Evolutionary conservation across 2,329 filamentous ascomycete species (phyloP), one percentile per base, ranked within the genome.

Genomic region (Sporothrix euskadiensis): DNA sequence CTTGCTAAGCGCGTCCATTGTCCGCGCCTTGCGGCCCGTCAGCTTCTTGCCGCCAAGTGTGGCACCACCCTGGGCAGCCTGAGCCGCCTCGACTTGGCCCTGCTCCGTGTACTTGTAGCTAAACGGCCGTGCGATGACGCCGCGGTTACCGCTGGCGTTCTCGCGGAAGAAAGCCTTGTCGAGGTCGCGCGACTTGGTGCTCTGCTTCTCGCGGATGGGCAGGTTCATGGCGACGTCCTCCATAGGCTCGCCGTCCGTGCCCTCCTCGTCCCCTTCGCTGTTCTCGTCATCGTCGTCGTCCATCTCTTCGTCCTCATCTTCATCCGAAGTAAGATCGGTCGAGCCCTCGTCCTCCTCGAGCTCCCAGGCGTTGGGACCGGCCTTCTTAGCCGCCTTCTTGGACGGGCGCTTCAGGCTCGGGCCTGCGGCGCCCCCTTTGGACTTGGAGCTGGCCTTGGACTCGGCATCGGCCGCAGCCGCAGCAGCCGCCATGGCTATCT

Each of bases 41-140:
- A 98, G 83, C 75, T 91, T 85, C 83, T 93, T 97, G 49, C 49
- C 32, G 66, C 72, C 65, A 9, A 65, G 73, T 22, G 80, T 79
- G 19, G 14, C 47, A 12, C 39, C 52, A 30, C 39, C 54, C 52
- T 57, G 68, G 3, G 71, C 74, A 16, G 80, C 79, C 19, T 79
- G 78, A 2, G 65, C 47, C 9, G 66, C 66, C 12, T 52, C 74
- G 19, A 80, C 80, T 22, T 79, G 79, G 4, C 94, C 94, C 79
- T 97, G 94, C 82, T 96, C 88, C 3, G 90, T 90, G 82, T 98
- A 97, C 83, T 96, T 92, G 83, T 96, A 89, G 82, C 91, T 95
- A 84, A 98, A 98, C 0, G 96, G 94, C 85, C 90, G 90, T 73
- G 84, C 90, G 52, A 97, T 76, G 78, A 92, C 44, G 22, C 69